These are phyloP conservation scores for Ceratonia siliqua DNA, from an alignment of 306 rosid species.

Conservation along the genomic window DNA sequence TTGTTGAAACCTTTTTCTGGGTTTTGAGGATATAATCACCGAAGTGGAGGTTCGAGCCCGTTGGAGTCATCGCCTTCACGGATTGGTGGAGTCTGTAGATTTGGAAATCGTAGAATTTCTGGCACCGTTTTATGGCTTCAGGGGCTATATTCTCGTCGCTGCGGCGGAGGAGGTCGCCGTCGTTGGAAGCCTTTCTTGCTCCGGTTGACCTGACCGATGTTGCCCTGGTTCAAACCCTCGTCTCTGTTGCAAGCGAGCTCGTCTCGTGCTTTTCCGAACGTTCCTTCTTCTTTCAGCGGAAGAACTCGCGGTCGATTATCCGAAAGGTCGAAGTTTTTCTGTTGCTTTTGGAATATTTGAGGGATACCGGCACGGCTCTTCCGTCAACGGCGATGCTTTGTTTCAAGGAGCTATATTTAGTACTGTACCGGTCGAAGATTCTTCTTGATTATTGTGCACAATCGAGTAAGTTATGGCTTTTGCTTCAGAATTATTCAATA, in stretches of 20 bases:
- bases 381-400: conserved; percentile 63
- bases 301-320: conserved; percentile 66
- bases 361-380: conserved; percentile 37
- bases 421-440: conserved; percentile 70
- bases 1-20: conserved; percentile 14
- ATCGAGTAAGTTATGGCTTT: conserved; percentile 78
- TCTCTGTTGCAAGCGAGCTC: conserved; percentile 53
- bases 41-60: background rate
- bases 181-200: conserved; percentile 65
- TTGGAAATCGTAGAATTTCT: background rate
- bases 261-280: conserved; percentile 48
- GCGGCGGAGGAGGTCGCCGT: conserved; percentile 78
- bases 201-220: conserved; percentile 71
- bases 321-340: conserved; percentile 64
- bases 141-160: conserved; percentile 73
- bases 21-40: background rate
- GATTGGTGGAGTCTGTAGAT: background rate
- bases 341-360: conserved; percentile 57
- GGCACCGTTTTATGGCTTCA: conserved; percentile 67
- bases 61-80: conserved; percentile 1
- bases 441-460: conserved; percentile 75
- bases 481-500: conserved; percentile 76
- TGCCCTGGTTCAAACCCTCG: conserved; percentile 53
- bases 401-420: conserved; percentile 69
- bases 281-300: conserved; percentile 58